A percentile compares a stretch with the other conserved stretches of the same genome.
Evolutionary conservation across 2,329 filamentous ascomycete genomes (phyloP).

Genomic region (Didymella pinodella): DNA sequence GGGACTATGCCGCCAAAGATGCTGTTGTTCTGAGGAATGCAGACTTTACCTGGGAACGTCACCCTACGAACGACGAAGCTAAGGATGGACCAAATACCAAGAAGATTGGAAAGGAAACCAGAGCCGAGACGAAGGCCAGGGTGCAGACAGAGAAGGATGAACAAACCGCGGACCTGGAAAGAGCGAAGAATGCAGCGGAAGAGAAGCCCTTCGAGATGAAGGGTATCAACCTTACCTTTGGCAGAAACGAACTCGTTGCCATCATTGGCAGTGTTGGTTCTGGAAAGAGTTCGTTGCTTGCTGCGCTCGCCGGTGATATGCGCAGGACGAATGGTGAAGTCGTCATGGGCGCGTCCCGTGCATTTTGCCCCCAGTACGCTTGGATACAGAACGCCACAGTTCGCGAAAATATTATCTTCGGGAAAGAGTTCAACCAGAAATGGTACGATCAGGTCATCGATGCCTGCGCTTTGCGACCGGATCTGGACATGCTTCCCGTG

Average conservation of each 20-base stretch:
- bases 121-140: constrained; percentile 45
- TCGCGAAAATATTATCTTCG: constrained; percentile 89
- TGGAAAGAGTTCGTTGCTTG: constrained; percentile 88
- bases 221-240: constrained; percentile 71
- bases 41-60: constrained; percentile 86
- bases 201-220: constrained; percentile 76
- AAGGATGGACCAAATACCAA: constrained; percentile 51
- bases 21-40: constrained; percentile 75
- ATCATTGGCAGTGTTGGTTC: constrained; percentile 91
- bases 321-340: constrained; percentile 78
- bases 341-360: constrained; percentile 77
- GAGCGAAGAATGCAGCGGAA: constrained; percentile 51
- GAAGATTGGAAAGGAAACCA: constrained; percentile 58
- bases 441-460: constrained; percentile 89
- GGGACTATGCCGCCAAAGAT: constrained; percentile 60
- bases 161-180: constrained; percentile 54
- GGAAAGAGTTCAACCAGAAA: constrained; percentile 71
- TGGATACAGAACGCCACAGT: constrained; percentile 97
- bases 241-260: constrained; percentile 78
- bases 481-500: constrained; percentile 91
- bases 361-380: constrained; percentile 94
- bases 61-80: constrained; percentile 60
- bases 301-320: constrained; percentile 93
- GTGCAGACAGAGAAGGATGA: constrained; percentile 30
- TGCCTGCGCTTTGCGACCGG: constrained; percentile 83